phyloP scores from a whole-genome alignment of 1,284 basidiomycete species.

The Cutaneotrichosporon mucoides region DNA sequence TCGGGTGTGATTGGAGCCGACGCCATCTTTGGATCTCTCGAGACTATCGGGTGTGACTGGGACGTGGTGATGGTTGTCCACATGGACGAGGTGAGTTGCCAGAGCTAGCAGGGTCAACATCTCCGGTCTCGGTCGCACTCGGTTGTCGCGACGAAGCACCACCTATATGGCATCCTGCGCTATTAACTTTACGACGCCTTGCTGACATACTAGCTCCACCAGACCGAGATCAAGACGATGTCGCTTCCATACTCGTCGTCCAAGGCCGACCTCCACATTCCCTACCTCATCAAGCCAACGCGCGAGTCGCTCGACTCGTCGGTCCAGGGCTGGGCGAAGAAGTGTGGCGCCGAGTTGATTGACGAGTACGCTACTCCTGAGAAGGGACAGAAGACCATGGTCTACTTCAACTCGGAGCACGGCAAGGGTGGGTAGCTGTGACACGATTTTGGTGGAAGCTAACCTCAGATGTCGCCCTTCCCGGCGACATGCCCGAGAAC shows the following conservation, averaged over 20 bases:
- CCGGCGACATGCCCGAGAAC: constrained; percentile 18
- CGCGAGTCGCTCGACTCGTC: constrained; percentile 24
- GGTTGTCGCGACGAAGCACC: no score
- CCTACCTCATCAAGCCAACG: constrained; percentile 21
- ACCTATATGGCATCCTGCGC: no score
- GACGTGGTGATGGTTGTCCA: constrained; percentile 74
- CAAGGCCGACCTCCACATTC: constrained; percentile 28
- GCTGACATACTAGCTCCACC: constrained; percentile 33
- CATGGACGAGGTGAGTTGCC: constrained; percentile 76
- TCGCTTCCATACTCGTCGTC: constrained; percentile 14
- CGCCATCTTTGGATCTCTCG: constrained; percentile 34
- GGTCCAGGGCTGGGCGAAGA: constrained; percentile 32
- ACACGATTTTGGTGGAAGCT: not conserved
- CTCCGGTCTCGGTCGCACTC: no score
- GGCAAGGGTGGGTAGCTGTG: constrained; percentile 7
- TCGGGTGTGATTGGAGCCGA: constrained; percentile 35
- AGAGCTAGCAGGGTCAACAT: no score
- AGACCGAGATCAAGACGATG: constrained; percentile 26
- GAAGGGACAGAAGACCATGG: constrained; percentile 1
- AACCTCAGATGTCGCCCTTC: constrained; percentile 9
- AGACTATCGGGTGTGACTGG: constrained; percentile 44
- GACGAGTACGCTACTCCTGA: constrained; percentile 8
- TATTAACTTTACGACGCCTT: no score
- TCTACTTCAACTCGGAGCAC: constrained; percentile 14
- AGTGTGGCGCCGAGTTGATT: constrained; percentile 35